A percentile compares a stretch with the other conserved stretches of the same genome.
Conservation (phyloP, 768 basidiomycete species). For the Russula dissimulans region DNA sequence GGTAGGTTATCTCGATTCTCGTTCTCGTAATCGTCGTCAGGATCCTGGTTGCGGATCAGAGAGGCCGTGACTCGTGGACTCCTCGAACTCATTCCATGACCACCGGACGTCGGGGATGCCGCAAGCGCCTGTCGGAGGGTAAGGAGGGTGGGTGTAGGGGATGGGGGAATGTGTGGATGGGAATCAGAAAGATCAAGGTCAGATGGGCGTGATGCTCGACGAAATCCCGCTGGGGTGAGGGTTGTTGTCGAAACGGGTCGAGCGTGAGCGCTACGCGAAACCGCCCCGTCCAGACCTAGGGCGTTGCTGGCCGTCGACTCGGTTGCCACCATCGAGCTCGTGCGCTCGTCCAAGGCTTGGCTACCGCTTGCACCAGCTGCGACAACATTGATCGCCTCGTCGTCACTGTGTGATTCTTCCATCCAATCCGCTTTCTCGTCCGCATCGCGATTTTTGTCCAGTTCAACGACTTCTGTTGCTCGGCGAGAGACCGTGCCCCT, state of each 20-base stretch:
- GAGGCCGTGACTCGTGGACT: constrained; percentile 7
- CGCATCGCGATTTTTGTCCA: constrained; percentile 24
- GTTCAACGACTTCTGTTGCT: constrained; percentile 24
- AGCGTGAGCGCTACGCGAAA: constrained; percentile 5
- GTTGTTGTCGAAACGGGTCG: constrained; percentile 16
- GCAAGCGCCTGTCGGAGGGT: constrained; percentile 58
- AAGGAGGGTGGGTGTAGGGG: constrained; percentile 52
- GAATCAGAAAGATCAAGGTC: constrained; percentile 48
- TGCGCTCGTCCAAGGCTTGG: constrained; percentile 75
- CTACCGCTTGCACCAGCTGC: constrained; percentile 77
- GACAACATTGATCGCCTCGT: constrained; percentile 77
- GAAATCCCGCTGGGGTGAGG: constrained; percentile 18
- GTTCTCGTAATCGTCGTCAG: constrained; percentile 23
- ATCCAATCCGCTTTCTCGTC: constrained; percentile 58
- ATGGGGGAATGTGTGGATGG: constrained; percentile 34
- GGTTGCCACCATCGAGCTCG: constrained; percentile 45
- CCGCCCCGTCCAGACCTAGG: background rate
- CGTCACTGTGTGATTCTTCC: constrained; percentile 59
- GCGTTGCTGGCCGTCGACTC: constrained; percentile 22
- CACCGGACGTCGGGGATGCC: constrained; percentile 32
- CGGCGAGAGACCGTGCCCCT: constrained; percentile 36
- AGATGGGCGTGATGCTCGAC: constrained; percentile 47
- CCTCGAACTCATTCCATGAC: constrained; percentile 6
- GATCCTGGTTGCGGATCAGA: constrained; percentile 28
- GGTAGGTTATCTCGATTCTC: constrained; percentile 19